phyloP scores from a whole-genome alignment of 495 filamentous ascomycete genomes.

The Podospora didyma region DNA sequence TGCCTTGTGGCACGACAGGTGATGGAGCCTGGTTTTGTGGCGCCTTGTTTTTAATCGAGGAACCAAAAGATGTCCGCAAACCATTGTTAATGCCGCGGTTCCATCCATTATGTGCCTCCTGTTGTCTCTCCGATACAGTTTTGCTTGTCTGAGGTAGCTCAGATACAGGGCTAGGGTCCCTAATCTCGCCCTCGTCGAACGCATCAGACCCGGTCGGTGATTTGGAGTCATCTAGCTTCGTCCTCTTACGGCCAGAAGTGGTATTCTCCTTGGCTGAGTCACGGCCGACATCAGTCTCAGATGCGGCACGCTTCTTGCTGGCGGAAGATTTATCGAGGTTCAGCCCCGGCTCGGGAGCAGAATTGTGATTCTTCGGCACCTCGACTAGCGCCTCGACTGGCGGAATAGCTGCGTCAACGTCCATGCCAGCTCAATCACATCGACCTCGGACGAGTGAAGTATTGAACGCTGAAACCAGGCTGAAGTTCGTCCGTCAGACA shows the following conservation, averaged over 20 bases:
- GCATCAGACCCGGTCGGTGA: constrained; percentile 5
- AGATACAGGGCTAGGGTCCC: constrained; percentile 20
- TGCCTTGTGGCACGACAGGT: neutral
- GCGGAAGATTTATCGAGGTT: neutral
- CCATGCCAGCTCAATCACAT: neutral
- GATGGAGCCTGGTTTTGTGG: neutral
- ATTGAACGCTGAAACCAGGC: too few species aligned
- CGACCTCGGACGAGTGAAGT: too few species aligned
- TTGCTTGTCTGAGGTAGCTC: neutral
- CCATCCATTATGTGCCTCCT: constrained; percentile 25
- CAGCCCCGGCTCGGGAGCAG: neutral
- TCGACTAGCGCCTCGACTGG: neutral
- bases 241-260: constrained; percentile 17
- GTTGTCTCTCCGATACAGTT: neutral
- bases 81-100: constrained; percentile 33
- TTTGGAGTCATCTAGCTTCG: constrained; percentile 14
- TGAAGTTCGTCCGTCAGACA: too few species aligned
- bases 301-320: neutral
- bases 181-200: constrained; percentile 34
- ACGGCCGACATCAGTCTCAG: neutral
- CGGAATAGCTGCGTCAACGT: neutral
- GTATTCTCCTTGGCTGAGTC: neutral
- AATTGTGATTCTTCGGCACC: neutral
- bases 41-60: constrained; percentile 5
- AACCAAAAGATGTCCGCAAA: constrained; percentile 26